Base-by-base conservation (phyloP, 1,139 yeast species). In the Scheffersomyces parashehatae region DNA sequence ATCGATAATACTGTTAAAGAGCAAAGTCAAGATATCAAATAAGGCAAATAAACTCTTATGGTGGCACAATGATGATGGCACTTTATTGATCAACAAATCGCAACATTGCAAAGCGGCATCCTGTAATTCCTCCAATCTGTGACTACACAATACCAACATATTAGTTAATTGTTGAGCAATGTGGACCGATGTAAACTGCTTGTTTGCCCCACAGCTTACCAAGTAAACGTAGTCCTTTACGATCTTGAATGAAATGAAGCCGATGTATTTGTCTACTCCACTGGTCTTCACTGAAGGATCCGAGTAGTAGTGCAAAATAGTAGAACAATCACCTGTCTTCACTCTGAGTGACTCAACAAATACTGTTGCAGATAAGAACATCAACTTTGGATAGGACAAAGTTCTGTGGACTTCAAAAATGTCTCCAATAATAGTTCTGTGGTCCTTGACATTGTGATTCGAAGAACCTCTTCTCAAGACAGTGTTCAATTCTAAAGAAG, bases 401-500 rank as follows among this genome's bases (percentile, higher is more conserved):
- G 82, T 70, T 43, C 85, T 64, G 40, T 72, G 75, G 14, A 75
- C 69, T 49, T 79, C 84, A 50, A 77, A 71, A 10, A 76, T 64
- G 35, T 71, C 75, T 29, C 78, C 81, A 42, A 79, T 62, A 34
- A 80, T 75, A 40, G 78, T 84, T 49, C 81, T 82, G 61, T 89
- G 97, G 47, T 84, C 82, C 60, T 84, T 87, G 38, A 87, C 85
- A 47, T 88, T 88, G 47, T 83, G 85, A 57, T 86, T 86, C 0
- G 96, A 86, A 0, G 96, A 85, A 4, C 97, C 96, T 51, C 98
- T 79, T 60, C 96, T 82, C 47, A 95, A 75, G 31, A 95, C 90
- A 1, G 97, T 87, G 60, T 93, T 93, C 68, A 93, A 77, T 56
- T 95, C 98, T 51, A 93, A 76, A 3, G 96, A 89, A 26, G 96